Evolutionary conservation across 176 grass and related monocot genomes (phyloP).

Genomic region (sorghum (Sorghum bicolor)): Sorghum_bicolor_NCBIv3 NC_012870.2:34525501-34526000

Average conservation of each 20-base stretch:
- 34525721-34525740: not conserved
- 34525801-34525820: too few species aligned
- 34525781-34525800: too few species aligned
- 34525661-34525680: not conserved
- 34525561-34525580: not conserved
- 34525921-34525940: not conserved
- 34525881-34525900: not conserved
- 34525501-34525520: not conserved
- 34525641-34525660: not conserved
- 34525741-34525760: not conserved
- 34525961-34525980: slow-evolving; percentile 3
- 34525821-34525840: too few species aligned
- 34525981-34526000: slow-evolving; percentile 32
- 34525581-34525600: not conserved
- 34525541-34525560: not conserved
- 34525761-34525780: too few species aligned
- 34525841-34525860: too few species aligned
- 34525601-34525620: not conserved
- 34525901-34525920: not conserved
- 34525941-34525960: not conserved
- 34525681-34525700: not conserved
- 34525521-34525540: not conserved
- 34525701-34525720: not conserved
- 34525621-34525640: not conserved
- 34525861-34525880: not conserved